Conservation (phyloP, 495 filamentous ascomycete genomes). For the Astrothelium macrocarpum region DNA sequence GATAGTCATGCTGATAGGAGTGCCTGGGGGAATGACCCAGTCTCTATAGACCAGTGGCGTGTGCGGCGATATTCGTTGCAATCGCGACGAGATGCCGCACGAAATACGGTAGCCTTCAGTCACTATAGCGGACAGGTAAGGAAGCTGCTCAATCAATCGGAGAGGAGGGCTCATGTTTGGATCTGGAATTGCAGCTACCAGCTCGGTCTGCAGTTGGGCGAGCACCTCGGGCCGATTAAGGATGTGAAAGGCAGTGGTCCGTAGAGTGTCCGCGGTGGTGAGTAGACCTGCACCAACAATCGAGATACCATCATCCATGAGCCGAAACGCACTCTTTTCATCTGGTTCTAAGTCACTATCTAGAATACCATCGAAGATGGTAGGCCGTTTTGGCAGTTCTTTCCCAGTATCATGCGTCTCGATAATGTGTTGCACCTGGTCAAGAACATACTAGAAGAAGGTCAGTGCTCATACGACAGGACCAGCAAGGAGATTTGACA, state of each 20-base stretch:
- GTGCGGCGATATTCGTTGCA: constrained; percentile 23
- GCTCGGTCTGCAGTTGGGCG: constrained; percentile 22
- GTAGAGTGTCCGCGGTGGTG: constrained; percentile 15
- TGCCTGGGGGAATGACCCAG: constrained; percentile 28
- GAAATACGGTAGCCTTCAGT: constrained; percentile 36
- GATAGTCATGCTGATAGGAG: constrained; percentile 31
- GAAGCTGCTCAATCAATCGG: constrained; percentile 26
- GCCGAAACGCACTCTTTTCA: constrained; percentile 31
- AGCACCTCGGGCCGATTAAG: constrained; percentile 18
- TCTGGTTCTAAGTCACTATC: constrained; percentile 7
- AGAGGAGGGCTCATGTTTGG: not conserved
- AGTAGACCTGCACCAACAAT: constrained; percentile 12
- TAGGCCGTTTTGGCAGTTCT: not conserved
- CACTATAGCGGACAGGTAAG: constrained; percentile 36
- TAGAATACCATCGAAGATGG: constrained; percentile 15
- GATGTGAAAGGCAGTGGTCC: constrained; percentile 30
- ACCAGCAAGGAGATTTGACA: not conserved
- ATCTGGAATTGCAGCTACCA: constrained; percentile 18
- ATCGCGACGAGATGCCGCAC: constrained; percentile 24
- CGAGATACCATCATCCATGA: constrained; percentile 9
- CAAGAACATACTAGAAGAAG: not conserved
- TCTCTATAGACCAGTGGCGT: constrained; percentile 16
- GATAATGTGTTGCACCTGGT: not conserved
- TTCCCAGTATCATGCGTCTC: not conserved
- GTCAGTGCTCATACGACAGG: not conserved